Evolutionary conservation across 225 moss, liverwort and hornwort genomes (phyloP), one percentile per base, ranked within the genome.

Genomic region (Straminergon stramineum): DNA sequence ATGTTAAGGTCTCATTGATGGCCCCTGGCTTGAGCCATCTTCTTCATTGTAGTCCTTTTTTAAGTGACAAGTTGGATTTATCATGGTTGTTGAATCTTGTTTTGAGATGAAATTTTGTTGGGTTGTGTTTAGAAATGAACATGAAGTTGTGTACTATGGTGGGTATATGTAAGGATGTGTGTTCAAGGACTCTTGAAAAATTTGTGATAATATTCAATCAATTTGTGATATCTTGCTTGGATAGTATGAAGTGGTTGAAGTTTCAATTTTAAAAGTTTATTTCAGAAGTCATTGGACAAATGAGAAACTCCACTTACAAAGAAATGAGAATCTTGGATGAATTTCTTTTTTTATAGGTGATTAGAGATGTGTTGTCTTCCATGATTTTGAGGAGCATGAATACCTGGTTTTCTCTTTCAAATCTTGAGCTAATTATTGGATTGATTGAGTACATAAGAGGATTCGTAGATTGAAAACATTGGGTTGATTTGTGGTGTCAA

Each of bases 21-120:
- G 92, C 91, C 75, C 90, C 84, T 89, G 3, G 92, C 89, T 89
- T 92, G 87, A 84, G 92, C 87, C 80, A 80, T 91, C 68, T 84
- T 84, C 55, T 79, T 79, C 51, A 10, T 67, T 57, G 37, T 82
- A 87, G 39, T 52, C 37, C 4, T 35, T 71, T 48, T 58, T 23
- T 3, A 2, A 70, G 28, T 2, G 17, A 26, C 14, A 37, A 45
- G 28, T 52, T 65, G 23, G n/a, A 39, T 48, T 88, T 81, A 60
- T 60, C 7, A 7, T 35, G 18, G 15, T 28, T 81, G 56, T 9
- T 56, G 6, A 22, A 64, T 22, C 22, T 65, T 86, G 15, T n/a
- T 12, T 39, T 6, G 22, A 45, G 15, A 30, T 76, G 76, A 31
- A n/a, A n/a, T 26, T 48, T 35, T 9, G 1, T 55, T 58, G 55